Evolutionary conservation across 1,284 basidiomycete species (phyloP).

Genomic region (Neonothopanus nambi): DNA sequence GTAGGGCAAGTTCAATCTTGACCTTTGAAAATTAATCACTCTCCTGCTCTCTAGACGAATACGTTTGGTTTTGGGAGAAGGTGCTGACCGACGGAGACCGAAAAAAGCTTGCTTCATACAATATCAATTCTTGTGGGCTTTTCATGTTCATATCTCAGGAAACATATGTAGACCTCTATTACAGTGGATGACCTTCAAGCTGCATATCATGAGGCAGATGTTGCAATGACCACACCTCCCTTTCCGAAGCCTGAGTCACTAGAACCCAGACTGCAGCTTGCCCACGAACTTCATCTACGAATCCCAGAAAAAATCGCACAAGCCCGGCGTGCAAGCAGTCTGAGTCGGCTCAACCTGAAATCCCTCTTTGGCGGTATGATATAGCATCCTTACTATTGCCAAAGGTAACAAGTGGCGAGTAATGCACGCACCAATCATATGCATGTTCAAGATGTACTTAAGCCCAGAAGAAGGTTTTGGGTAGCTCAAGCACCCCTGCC

Average conservation of each 20-base stretch:
- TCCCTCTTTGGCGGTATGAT: conserved; percentile 15
- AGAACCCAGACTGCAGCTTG: conserved; percentile 26
- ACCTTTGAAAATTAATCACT: background rate
- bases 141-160: background rate
- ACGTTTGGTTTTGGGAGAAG: conserved; percentile 33
- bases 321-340: conserved; percentile 11
- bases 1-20: background rate
- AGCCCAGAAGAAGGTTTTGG: too few species aligned
- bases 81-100: conserved; percentile 32
- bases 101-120: conserved; percentile 24
- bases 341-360: conserved; percentile 11
- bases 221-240: conserved; percentile 28
- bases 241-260: conserved; percentile 28
- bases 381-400: background rate
- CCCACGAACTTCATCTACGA: conserved; percentile 30
- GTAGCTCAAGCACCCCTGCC: too few species aligned
- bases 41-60: conserved; percentile 25
- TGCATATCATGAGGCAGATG: conserved; percentile 29
- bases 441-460: too few species aligned
- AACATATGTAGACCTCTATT: background rate
- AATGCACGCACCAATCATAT: too few species aligned
- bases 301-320: conserved; percentile 31
- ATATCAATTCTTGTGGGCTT: conserved; percentile 31
- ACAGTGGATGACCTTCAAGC: conserved; percentile 33
- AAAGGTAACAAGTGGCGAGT: too few species aligned